These are phyloP conservation scores for Coniochaeta ligniaria DNA, from an alignment of 2,329 filamentous ascomycete genomes.

Conservation along the genomic window DNA sequence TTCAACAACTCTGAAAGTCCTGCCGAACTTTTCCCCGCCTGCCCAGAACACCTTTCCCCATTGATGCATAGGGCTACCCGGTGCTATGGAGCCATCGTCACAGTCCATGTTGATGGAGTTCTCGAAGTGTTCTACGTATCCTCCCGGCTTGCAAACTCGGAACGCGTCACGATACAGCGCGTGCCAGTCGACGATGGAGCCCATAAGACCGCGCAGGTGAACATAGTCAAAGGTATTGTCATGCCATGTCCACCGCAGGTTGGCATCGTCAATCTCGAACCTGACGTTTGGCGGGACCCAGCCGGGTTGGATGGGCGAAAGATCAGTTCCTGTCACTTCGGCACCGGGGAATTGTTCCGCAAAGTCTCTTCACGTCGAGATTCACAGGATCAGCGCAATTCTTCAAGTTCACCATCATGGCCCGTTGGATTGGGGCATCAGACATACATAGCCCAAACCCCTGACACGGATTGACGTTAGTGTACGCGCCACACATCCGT, in stretches of 20 bases:
- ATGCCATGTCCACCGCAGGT: background rate
- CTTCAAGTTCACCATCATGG: background rate
- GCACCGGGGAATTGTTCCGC: background rate
- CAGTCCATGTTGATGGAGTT: slow-evolving; percentile 17
- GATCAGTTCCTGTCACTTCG: background rate
- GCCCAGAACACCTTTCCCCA: slow-evolving; percentile 25
- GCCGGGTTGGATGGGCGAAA: background rate
- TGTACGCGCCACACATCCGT: background rate
- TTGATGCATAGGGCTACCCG: slow-evolving; percentile 23
- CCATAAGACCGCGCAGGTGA: background rate
- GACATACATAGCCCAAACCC: background rate
- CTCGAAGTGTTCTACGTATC: slow-evolving; percentile 12
- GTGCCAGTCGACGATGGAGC: slow-evolving; percentile 10
- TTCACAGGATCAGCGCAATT: background rate
- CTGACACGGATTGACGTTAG: background rate
- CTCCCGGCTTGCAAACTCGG: slow-evolving; percentile 12
- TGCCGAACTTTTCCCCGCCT: slow-evolving; percentile 8
- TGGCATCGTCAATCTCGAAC: background rate
- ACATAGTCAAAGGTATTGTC: slow-evolving; percentile 1
- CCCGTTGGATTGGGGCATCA: background rate
- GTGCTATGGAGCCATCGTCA: slow-evolving; percentile 41
- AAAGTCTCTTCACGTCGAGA: background rate
- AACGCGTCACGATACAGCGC: slow-evolving; percentile 11
- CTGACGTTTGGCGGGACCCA: background rate
- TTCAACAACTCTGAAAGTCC: slow-evolving; percentile 12